A percentile compares a stretch with the other conserved stretches of the same genome.
Evolutionary conservation across 495 filamentous ascomycete species (phyloP).

Genomic region (Penicillium roqueforti): DNA sequence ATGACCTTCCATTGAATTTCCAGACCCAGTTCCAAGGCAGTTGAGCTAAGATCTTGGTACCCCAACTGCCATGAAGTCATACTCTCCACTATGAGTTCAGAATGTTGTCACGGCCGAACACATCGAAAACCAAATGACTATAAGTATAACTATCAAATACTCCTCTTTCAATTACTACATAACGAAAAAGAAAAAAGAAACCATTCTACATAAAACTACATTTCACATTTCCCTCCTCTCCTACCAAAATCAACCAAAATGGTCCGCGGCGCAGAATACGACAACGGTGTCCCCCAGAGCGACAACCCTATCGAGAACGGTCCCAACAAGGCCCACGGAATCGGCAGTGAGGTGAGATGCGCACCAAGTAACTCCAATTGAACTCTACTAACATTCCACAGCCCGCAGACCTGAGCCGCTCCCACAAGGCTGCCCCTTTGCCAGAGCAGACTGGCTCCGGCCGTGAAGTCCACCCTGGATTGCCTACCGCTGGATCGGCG

Average conservation of each 20-base stretch:
- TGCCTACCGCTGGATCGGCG: constrained; percentile 17
- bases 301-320: constrained; percentile 49
- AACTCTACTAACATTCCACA: constrained; percentile 14
- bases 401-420: constrained; percentile 40
- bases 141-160: constrained; percentile 1
- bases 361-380: too few species aligned
- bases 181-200: neutral
- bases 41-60: constrained; percentile 3
- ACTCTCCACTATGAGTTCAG: constrained; percentile 38
- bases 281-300: constrained; percentile 44
- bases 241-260: constrained; percentile 28
- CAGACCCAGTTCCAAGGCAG: constrained; percentile 1
- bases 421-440: constrained; percentile 40
- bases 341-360: constrained; percentile 31
- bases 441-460: constrained; percentile 36
- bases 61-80: constrained; percentile 35
- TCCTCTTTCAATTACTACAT: neutral
- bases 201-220: neutral
- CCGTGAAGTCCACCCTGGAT: constrained; percentile 26
- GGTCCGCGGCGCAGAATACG: constrained; percentile 50
- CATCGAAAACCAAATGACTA: constrained; percentile 4
- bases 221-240: neutral
- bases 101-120: constrained; percentile 29
- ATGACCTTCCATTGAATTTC: neutral
- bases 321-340: constrained; percentile 41